phyloP scores from a whole-genome alignment of 306 rosid species.

The Vachellia collinsii region DNA sequence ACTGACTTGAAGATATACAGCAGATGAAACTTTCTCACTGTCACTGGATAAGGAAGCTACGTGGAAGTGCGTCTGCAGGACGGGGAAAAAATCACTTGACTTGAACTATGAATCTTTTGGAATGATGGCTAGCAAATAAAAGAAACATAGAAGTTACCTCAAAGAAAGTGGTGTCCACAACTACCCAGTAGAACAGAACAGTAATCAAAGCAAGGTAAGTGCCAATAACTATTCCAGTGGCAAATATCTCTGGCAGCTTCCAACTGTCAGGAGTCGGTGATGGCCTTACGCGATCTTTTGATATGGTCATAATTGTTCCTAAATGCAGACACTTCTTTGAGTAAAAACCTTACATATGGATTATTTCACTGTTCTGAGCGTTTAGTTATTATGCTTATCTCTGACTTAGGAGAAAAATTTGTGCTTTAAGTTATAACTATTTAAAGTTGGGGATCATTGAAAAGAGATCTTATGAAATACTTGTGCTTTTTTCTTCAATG shows the following conservation, averaged over 20 bases:
- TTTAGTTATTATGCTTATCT: slow-evolving; percentile 1
- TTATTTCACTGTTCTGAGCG: not conserved
- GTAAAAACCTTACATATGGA: not conserved
- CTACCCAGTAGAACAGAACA: slow-evolving; percentile 70
- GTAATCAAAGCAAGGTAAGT: slow-evolving; percentile 83
- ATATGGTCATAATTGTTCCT: slow-evolving; percentile 93
- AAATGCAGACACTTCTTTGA: slow-evolving; percentile 24
- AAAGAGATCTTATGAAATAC: not conserved
- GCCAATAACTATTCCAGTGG: slow-evolving; percentile 83
- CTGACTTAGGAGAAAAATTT: not conserved
- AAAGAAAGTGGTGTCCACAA: slow-evolving; percentile 69
- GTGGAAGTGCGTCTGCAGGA: slow-evolving; percentile 62
- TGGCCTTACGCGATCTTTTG: slow-evolving; percentile 83
- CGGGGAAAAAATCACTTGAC: slow-evolving; percentile 18
- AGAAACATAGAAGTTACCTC: slow-evolving; percentile 53
- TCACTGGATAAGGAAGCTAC: slow-evolving; percentile 59
- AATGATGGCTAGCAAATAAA: slow-evolving; percentile 23
- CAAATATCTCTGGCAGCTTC: slow-evolving; percentile 88
- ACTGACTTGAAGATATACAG: slow-evolving; percentile 84
- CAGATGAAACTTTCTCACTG: slow-evolving; percentile 70
- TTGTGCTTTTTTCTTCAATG: not conserved
- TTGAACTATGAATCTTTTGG: slow-evolving; percentile 14
- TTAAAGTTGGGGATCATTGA: not conserved
- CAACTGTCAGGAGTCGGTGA: slow-evolving; percentile 89
- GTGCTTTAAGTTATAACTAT: not conserved